These are phyloP conservation scores for sorghum (Sorghum bicolor) DNA, from an alignment of 176 grass and related monocot species.

Conservation along the genomic window Sorghum_bicolor_NCBIv3 NC_012871.2:69080501-69081000, in stretches of 20 bases:
- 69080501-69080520: slow-evolving; percentile 35
- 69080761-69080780: neutral
- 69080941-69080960: neutral
- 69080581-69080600: neutral
- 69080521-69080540: slow-evolving; percentile 28
- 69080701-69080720: slow-evolving; percentile 19
- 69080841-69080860: neutral
- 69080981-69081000: neutral
- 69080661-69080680: neutral
- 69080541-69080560: neutral
- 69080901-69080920: neutral
- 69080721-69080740: neutral
- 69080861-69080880: neutral
- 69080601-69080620: too few species aligned
- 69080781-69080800: neutral
- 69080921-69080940: neutral
- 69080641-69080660: neutral
- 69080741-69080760: neutral
- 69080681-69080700: neutral
- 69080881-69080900: neutral
- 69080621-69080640: neutral
- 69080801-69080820: slow-evolving; percentile 4
- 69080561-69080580: neutral
- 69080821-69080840: neutral
- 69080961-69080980: neutral